Percentiles rank a stretch among this genome's conserved stretches.
phyloP scores from a whole-genome alignment of 345 rosid species.

The Gossypium rotundifolium region DNA sequence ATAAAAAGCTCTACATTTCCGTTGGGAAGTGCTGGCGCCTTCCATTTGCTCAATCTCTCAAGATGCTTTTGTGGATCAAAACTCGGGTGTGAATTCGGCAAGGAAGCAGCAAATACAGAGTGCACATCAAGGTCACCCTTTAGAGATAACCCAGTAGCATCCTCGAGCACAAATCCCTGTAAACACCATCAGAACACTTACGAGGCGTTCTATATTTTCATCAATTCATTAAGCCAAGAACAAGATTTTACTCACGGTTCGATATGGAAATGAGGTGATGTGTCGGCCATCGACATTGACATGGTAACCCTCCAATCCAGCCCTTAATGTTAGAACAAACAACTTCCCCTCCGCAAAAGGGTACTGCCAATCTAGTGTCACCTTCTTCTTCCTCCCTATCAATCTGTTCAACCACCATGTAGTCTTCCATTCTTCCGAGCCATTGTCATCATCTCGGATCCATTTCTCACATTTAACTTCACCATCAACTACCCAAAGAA shows the following conservation, averaged over 20 bases:
- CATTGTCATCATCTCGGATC: constrained; percentile 59
- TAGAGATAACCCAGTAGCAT: constrained; percentile 83
- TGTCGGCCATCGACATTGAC: constrained; percentile 86
- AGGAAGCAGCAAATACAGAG: constrained; percentile 74
- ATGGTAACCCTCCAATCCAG: constrained; percentile 96
- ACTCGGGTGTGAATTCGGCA: constrained; percentile 77
- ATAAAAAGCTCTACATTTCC: constrained; percentile 68
- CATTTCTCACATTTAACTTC: constrained; percentile 89
- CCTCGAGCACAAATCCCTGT: constrained; percentile 94
- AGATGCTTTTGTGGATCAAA: constrained; percentile 74
- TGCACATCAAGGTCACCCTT: constrained; percentile 78
- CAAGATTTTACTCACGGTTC: constrained; percentile 56
- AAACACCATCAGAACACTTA: constrained; percentile 9
- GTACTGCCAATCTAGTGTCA: constrained; percentile 71
- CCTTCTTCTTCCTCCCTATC: constrained; percentile 67
- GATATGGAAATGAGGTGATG: constrained; percentile 84
- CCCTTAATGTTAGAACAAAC: constrained; percentile 79
- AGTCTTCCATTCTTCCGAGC: constrained; percentile 55
- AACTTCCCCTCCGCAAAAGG: constrained; percentile 79
- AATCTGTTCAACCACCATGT: constrained; percentile 88
- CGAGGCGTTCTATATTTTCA: not conserved
- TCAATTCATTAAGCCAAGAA: constrained; percentile 5
- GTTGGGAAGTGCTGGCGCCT: constrained; percentile 60
- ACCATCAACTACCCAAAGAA: constrained; percentile 58
- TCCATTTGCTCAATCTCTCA: constrained; percentile 72